A percentile compares a stretch with the other conserved stretches of the same genome.
These are phyloP conservation scores for Monosporascus ibericus DNA, from an alignment of 2,329 filamentous ascomycete genomes.

Conservation along the genomic window DNA sequence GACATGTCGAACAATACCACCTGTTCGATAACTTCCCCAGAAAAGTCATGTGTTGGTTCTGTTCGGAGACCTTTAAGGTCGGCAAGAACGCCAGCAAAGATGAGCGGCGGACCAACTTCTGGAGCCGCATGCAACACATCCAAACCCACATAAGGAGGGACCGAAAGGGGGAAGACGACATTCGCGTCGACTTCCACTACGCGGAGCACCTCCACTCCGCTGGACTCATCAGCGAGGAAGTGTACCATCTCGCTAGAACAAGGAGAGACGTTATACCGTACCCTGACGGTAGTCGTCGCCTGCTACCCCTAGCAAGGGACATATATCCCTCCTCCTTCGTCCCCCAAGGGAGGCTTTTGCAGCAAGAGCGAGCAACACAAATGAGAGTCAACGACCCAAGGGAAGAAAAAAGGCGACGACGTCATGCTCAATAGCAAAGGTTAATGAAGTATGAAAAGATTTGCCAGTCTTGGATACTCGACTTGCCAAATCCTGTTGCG, in stretches of 20 bases:
- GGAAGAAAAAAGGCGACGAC: too few species aligned
- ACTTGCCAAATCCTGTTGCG: too few species aligned
- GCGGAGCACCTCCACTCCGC: constrained; percentile 57
- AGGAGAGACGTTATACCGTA: constrained; percentile 5
- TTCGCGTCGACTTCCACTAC: constrained; percentile 83
- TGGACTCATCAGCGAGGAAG: constrained; percentile 4
- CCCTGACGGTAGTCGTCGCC: neutral
- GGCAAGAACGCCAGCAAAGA: constrained; percentile 1
- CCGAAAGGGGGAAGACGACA: constrained; percentile 31
- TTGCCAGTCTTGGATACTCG: too few species aligned
- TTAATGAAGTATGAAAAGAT: too few species aligned
- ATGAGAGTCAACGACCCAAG: too few species aligned
- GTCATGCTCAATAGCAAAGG: too few species aligned
- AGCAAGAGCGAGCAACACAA: too few species aligned
- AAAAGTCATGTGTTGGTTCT: constrained; percentile 44
- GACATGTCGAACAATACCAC: constrained; percentile 37
- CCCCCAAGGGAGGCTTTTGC: too few species aligned
- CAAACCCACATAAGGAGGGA: constrained; percentile 33
- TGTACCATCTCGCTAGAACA: constrained; percentile 1
- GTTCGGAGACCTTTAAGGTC: constrained; percentile 31
- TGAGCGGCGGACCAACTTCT: constrained; percentile 24
- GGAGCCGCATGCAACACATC: constrained; percentile 44
- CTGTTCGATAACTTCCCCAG: constrained; percentile 27
- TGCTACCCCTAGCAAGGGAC: neutral
- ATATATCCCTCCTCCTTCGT: too few species aligned